phyloP scores from a whole-genome alignment of 345 rosid genomes.

The Leavenworthia alabamica region DNA sequence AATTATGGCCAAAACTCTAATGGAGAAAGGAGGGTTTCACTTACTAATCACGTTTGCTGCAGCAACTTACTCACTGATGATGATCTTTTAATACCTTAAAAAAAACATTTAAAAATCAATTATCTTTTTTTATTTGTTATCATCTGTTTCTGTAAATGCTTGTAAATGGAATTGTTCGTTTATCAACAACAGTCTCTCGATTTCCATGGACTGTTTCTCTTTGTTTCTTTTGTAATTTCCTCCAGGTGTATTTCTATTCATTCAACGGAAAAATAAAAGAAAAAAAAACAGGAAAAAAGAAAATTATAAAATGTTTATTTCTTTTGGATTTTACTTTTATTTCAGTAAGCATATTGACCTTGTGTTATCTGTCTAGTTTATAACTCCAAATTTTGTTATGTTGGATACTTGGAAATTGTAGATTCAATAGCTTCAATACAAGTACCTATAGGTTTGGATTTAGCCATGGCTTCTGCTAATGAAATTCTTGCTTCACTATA shows the following conservation, averaged over 20 bases:
- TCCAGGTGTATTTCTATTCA: conserved; percentile 60
- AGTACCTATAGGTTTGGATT: conserved; percentile 33
- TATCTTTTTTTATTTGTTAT: conserved; percentile 1
- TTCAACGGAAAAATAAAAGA: conserved; percentile 36
- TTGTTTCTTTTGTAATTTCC: conserved; percentile 28
- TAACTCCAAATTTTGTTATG: too few relatives aligned
- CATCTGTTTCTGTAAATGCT: conserved; percentile 52
- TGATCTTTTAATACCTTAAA: conserved; percentile 18
- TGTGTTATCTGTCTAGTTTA: not conserved
- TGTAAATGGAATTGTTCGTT: conserved; percentile 56
- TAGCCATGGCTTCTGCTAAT: conserved; percentile 43
- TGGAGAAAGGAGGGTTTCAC: conserved; percentile 25
- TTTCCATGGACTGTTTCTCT: conserved; percentile 46
- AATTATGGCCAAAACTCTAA: conserved; percentile 11
- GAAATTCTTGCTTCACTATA: conserved; percentile 27
- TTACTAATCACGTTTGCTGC: conserved; percentile 41
- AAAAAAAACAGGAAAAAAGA: not conserved
- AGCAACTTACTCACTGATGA: conserved; percentile 46
- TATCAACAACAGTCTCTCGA: conserved; percentile 33
- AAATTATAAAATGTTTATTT: conserved; percentile 3
- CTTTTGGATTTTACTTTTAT: not conserved
- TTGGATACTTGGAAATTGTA: not conserved
- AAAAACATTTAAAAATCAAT: conserved; percentile 26
- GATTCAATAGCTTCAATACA: conserved; percentile 45
- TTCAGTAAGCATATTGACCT: not conserved